These are phyloP conservation scores for Cercospora canescens DNA, from an alignment of 2,329 filamentous ascomycete genomes.

Conservation along the genomic window DNA sequence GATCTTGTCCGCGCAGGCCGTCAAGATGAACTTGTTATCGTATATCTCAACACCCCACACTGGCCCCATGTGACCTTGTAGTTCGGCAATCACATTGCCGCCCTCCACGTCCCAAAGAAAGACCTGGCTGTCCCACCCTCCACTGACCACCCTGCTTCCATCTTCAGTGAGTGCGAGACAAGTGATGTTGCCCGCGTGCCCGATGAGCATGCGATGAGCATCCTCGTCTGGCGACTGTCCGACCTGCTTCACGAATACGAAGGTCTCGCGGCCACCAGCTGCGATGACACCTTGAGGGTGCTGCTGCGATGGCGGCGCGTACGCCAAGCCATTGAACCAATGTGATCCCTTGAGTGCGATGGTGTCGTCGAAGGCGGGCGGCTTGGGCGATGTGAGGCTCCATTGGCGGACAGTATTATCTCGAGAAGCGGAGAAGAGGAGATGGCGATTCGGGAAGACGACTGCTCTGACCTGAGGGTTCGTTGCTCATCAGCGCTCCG, in stretches of 20 bases:
- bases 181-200: conserved; percentile 86
- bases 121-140: conserved; percentile 89
- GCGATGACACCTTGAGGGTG: conserved; percentile 79
- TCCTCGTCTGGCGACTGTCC: conserved; percentile 67
- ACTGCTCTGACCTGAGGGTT: conserved; percentile 76
- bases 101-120: conserved; percentile 82
- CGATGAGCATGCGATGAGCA: conserved; percentile 81
- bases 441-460: conserved; percentile 70
- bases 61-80: conserved; percentile 75
- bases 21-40: conserved; percentile 77
- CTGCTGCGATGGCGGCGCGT: conserved; percentile 65
- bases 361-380: conserved; percentile 73
- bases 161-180: conserved; percentile 75
- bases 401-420: conserved; percentile 89
- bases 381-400: conserved; percentile 66
- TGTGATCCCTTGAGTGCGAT: conserved; percentile 77
- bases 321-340: conserved; percentile 85
- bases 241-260: conserved; percentile 85
- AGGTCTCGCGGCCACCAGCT: conserved; percentile 85
- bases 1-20: conserved; percentile 78
- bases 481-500: conserved; percentile 21
- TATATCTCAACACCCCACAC: conserved; percentile 93
- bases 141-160: conserved; percentile 77
- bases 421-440: conserved; percentile 81
- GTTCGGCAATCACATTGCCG: conserved; percentile 73